phyloP scores from a whole-genome alignment of 75 land plant genomes.

The Pinus tabuliformis region DNA sequence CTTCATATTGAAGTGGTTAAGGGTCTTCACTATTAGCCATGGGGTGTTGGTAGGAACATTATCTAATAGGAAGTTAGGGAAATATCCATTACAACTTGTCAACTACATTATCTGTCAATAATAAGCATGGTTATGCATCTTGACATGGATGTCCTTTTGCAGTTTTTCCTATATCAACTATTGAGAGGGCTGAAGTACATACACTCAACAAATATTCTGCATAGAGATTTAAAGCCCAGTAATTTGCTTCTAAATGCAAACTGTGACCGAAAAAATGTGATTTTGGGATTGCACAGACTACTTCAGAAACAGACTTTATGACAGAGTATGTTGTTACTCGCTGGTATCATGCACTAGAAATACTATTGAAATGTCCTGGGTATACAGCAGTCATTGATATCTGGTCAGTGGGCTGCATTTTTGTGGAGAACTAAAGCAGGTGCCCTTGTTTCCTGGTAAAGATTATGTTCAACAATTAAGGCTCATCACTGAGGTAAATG shows the following conservation, averaged over 20 bases:
- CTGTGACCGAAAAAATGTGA: conserved; percentile 90
- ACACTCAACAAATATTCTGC: conserved; percentile 91
- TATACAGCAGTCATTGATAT: conserved; percentile 96
- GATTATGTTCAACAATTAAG: conserved; percentile 92
- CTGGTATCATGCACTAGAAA: conserved; percentile 96
- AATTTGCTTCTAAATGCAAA: conserved; percentile 93
- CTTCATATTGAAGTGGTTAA: background rate
- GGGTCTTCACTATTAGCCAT: background rate
- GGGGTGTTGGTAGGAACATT: too few relatives aligned
- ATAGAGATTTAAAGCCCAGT: conserved; percentile 95
- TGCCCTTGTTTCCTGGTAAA: conserved; percentile 87
- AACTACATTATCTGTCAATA: conserved; percentile 1
- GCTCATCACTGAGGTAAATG: conserved; percentile 86
- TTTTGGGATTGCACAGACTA: conserved; percentile 95
- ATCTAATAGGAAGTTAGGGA: background rate
- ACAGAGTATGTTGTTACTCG: conserved; percentile 98
- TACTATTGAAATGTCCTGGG: conserved; percentile 89
- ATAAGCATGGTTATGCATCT: background rate
- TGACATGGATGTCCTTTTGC: conserved; percentile 22
- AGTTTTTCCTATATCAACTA: conserved; percentile 90
- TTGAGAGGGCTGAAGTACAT: conserved; percentile 93
- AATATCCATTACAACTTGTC: background rate
- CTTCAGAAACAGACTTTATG: conserved; percentile 99
- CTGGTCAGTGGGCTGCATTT: conserved; percentile 96
- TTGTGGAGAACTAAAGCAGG: conserved; percentile 78